Base-by-base conservation (phyloP, 129 eudicot species). In the Pseudognaphalium luteoalbum region DNA sequence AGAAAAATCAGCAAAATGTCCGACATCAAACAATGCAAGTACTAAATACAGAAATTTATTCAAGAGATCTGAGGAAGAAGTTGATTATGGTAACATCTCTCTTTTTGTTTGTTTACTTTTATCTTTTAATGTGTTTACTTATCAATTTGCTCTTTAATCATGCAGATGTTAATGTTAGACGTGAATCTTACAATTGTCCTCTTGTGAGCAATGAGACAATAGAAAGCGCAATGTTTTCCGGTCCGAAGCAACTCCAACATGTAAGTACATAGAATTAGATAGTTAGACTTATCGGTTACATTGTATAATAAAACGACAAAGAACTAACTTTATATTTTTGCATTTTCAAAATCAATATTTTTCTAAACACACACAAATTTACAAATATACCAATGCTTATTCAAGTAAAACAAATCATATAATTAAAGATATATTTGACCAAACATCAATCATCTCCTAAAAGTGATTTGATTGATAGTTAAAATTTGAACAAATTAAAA, bases 101-200 rank as follows among this genome's bases (percentile, higher is more conserved):
- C 3, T 21, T 42, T 73, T 41, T 41, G 7, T 63, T 57, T 15
- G 28, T 78, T 29, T 66, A 0, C 30, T 73, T 56, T 16, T 3
- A n/a, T 12, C 68, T 58, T 54, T 68, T 12, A 41, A 2, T 33
- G n/a, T 41, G 15, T 37, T 50, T 50, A 21, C 30, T 33, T 19
- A 33, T 20, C 2, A 41, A 19, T 41, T 56, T 79, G 6, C 8
- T 7, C 20, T 21, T 58, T 34, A 15, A 37, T 2, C 16, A 25
- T 80, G 4, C 73, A 64, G 76, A 66, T 66, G 42, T 64, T 75
- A 58, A 73, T 59, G 9, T n/a, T 6, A 41, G 80, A 42, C 86
- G 90, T 29, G 76, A 65, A 44, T 77, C 84, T 34, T 86, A 81
- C 80, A 75, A 74, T 20, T 73, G 44, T 6, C 22, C 52, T 37